Evolutionary conservation across 257 asterid species (phyloP).

Genomic region (Knoxia roxburghii): DNA sequence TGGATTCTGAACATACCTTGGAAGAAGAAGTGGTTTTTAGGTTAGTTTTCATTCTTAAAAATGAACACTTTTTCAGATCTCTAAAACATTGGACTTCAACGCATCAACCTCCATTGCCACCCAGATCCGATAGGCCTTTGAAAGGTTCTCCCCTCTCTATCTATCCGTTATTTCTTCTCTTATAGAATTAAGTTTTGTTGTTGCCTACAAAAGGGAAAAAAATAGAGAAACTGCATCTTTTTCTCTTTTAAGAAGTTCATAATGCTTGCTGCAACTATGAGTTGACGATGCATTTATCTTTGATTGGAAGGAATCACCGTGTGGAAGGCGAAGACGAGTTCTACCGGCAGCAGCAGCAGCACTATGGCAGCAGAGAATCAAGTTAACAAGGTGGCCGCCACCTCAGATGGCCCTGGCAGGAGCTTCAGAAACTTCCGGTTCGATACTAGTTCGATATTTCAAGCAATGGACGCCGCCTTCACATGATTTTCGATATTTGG

Average conservation of each 20-base stretch:
- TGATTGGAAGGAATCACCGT: slow-evolving; percentile 48
- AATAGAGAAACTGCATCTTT: background rate
- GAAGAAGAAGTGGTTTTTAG: background rate
- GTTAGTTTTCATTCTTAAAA: background rate
- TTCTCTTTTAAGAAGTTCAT: background rate
- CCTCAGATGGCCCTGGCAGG: slow-evolving; percentile 43
- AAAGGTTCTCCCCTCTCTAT: slow-evolving; percentile 40
- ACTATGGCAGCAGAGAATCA: slow-evolving; percentile 41
- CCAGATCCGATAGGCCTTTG: slow-evolving; percentile 52
- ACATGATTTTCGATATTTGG: slow-evolving; percentile 24
- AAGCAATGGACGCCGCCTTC: slow-evolving; percentile 63
- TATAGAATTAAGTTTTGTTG: background rate
- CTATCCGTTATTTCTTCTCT: background rate
- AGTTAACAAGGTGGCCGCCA: slow-evolving; percentile 38
- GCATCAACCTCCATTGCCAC: slow-evolving; percentile 55
- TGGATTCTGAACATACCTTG: slow-evolving; percentile 17
- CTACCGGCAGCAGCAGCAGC: slow-evolving; percentile 59
- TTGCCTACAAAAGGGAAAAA: background rate
- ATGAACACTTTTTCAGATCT: slow-evolving; percentile 42
- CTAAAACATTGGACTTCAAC: slow-evolving; percentile 64
- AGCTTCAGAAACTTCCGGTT: slow-evolving; percentile 70
- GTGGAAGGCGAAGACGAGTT: slow-evolving; percentile 67
- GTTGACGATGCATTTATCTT: slow-evolving; percentile 10
- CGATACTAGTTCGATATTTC: slow-evolving; percentile 52
- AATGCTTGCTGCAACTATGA: background rate